Base-by-base conservation (phyloP, 2,329 filamentous ascomycete species). In the Coniochaeta pulveracea region DNA sequence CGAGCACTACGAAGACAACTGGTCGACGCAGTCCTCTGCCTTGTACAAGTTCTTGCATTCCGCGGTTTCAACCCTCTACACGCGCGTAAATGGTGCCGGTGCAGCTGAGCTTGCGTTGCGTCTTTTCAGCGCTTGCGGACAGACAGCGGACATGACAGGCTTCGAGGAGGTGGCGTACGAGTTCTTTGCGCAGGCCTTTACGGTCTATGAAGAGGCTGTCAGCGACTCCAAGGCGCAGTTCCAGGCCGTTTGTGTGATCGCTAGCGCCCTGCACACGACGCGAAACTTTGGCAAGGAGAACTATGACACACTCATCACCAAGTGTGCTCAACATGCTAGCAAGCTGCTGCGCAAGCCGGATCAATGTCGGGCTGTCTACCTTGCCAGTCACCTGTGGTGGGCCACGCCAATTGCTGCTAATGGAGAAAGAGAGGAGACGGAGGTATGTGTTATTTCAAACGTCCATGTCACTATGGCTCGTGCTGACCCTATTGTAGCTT, bases 371-470 rank as follows among this genome's bases (percentile, higher is more conserved):
- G 91, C 91, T 0, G 91, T 98, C 9, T 98, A 96, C 51, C 64
- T 98, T 44, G 91, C 91, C 4, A 95, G 88, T 54, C 91, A 98
- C 57, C 61, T 98, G 34, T 98, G 91, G 91, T 98, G 91, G 91
- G 85, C 86, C 1, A 88, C 85, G 10, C 88, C 93, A 28, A 82
- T 85, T 39, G 65, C 75, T 2, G 73, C 76, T 12, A 77, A 80
- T 44, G 76, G 73, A 9, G 89, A 95, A 51, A 78, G 85, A 28
- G 86, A 95, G 40, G 71, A 84, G 22, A 82, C 81, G 38, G 74
- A 78, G 50, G 83, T 88, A 61, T 66, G 78, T 65, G 15, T 4
- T 4, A n/a, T n/a, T n/a, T n/a, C n/a, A n/a, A n/a, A n/a, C n/a
- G 8, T 3, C 14, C 16, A 6, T 16, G 8, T 11, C 25, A 11